phyloP scores from a whole-genome alignment of 2,329 filamentous ascomycete genomes.

The Fusarium sp. region DNA sequence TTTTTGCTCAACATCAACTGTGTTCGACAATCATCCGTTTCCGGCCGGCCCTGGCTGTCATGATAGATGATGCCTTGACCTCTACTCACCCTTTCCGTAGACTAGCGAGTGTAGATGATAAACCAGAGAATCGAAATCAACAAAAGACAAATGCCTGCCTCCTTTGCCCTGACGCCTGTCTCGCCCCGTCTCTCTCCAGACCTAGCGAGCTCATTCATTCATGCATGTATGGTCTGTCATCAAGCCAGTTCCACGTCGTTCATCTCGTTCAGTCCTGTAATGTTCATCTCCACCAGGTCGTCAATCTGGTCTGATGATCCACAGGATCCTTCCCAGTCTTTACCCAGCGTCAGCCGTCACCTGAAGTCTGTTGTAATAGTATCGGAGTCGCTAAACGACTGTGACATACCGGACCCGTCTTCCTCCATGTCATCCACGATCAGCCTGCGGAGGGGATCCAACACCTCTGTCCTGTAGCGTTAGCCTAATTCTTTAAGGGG shows the following conservation, averaged over 20 bases:
- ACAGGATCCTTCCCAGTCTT: constrained; percentile 68
- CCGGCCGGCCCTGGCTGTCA: constrained; percentile 3
- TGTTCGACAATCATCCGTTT: constrained; percentile 20
- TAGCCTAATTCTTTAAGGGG: constrained; percentile 21
- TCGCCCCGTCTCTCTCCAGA: not conserved
- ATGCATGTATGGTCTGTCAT: not conserved
- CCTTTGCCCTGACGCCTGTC: constrained; percentile 3
- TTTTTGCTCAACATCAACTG: constrained; percentile 9
- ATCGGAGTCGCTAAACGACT: constrained; percentile 43
- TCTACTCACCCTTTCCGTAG: constrained; percentile 2
- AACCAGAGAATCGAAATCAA: constrained; percentile 25
- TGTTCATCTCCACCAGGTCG: constrained; percentile 59
- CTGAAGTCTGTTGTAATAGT: constrained; percentile 41
- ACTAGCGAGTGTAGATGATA: constrained; percentile 20
- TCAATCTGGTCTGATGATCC: constrained; percentile 68
- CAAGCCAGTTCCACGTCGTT: constrained; percentile 49
- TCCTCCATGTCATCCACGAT: constrained; percentile 69
- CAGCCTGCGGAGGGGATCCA: constrained; percentile 64
- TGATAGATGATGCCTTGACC: constrained; percentile 1
- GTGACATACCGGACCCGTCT: constrained; percentile 68
- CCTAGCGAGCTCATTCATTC: not conserved
- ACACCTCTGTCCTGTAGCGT: constrained; percentile 48
- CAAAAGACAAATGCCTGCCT: constrained; percentile 11
- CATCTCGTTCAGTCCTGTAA: constrained; percentile 56
- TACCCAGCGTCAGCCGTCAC: constrained; percentile 39